Base-by-base conservation (phyloP, 306 rosid species). In the Pterocarpus santalinus region DNA sequence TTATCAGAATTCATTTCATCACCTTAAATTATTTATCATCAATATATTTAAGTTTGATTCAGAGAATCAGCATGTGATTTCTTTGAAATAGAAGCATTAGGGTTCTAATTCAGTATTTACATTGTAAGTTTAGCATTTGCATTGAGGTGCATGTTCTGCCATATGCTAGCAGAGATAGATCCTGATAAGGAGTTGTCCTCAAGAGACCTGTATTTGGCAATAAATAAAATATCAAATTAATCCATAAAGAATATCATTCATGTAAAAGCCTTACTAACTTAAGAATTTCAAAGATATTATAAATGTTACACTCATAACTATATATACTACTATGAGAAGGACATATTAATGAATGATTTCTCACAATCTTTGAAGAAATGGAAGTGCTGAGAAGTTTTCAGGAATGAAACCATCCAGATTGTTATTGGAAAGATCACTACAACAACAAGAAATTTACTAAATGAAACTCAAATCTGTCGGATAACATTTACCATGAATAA, bases 351-450 rank as follows among this genome's bases (percentile, higher is more conserved):
- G 52, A 58, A 76, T 14, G 72, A 30, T 65, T 64, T 80, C 99
- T 88, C 83, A 95, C 99, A 95, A 30, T 84, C 43, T 89, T 82
- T 95, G 96, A 51, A 93, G 97, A 65, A 5, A 16, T 76, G 93
- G 93, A 80, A 90, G 91, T 80, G 71, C 73, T 4, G 83, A 77
- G 65, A 87, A 84, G 83, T 70, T 85, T 69, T 33, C 63, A 44
- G 97, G 92, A 73, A 95, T 86, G 15, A 92, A 74, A 83, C 97
- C 97, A 10, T 85, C 89, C 61, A 95, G 91, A 8, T 16, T 66
- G 77, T 95, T 93, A 67, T 89, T 67, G 16, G 99, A 91, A 69
- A 95, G 72, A 76, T 85, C 79, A 53, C 99, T 95, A 92, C 68
- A 76, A 63, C 41, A 66, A 43, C 28, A 76, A 72, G 73, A 77